Evolutionary conservation across 2,329 filamentous ascomycete species (phyloP).

Genomic region (Cercospora brassicicola): DNA sequence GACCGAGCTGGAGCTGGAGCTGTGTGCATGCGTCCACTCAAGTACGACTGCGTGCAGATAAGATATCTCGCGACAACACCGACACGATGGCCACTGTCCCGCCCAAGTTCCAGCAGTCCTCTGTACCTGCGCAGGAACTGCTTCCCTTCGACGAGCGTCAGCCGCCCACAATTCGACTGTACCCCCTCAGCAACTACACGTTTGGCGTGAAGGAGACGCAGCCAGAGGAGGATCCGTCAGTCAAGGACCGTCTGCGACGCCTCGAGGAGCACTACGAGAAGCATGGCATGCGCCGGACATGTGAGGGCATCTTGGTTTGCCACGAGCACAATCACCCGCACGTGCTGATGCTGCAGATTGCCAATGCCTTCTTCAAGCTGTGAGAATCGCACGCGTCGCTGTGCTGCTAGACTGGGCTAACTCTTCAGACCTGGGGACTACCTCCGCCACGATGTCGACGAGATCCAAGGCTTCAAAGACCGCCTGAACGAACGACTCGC

Average conservation of each 20-base stretch:
- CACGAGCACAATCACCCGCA: constrained; percentile 99
- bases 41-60: not conserved
- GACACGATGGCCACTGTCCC: constrained; percentile 36
- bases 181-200: constrained; percentile 96
- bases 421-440: constrained; percentile 82
- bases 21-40: not conserved
- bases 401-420: not conserved
- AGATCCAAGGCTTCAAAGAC: constrained; percentile 90
- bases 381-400: constrained; percentile 40
- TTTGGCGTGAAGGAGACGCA: constrained; percentile 98
- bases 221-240: constrained; percentile 94
- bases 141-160: constrained; percentile 84
- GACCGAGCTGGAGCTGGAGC: not conserved
- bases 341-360: constrained; percentile 98
- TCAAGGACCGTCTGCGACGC: constrained; percentile 85
- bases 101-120: constrained; percentile 30
- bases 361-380: constrained; percentile 98
- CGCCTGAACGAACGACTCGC: constrained; percentile 91
- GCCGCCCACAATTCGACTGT: constrained; percentile 78
- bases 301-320: constrained; percentile 94
- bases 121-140: constrained; percentile 27
- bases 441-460: constrained; percentile 82
- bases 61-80: not conserved
- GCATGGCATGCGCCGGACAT: constrained; percentile 95
- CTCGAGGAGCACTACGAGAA: constrained; percentile 92